phyloP scores from a whole-genome alignment of 73 alveolate species.

The Loxodes magnus region DNA sequence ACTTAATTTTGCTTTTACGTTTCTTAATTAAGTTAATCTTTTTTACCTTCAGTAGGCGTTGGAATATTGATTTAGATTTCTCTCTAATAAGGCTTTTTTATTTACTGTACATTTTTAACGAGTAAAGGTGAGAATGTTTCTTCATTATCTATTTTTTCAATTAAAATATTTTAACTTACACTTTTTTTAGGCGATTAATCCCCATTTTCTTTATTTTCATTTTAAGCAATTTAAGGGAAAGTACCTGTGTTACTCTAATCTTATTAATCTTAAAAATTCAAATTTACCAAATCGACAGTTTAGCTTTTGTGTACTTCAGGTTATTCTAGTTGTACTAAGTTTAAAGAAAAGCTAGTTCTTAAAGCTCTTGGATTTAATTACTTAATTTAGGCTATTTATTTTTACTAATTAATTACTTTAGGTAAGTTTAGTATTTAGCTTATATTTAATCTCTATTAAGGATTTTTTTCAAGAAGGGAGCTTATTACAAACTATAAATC shows the following conservation, averaged over 20 bases:
- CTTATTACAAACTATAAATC: not conserved
- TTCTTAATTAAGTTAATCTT: too few relatives aligned
- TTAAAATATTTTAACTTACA: not conserved
- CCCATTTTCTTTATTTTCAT: not conserved
- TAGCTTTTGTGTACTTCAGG: too few relatives aligned
- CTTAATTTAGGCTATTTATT: too few relatives aligned
- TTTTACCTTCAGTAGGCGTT: conserved; percentile 10
- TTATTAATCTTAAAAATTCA: too few relatives aligned
- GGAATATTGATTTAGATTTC: conserved; percentile 5
- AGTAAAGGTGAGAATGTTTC: not conserved
- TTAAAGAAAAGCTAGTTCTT: too few relatives aligned
- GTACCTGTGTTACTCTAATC: not conserved
- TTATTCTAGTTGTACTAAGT: too few relatives aligned
- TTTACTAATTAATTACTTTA: too few relatives aligned
- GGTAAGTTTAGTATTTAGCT: too few relatives aligned
- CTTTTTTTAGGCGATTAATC: not conserved
- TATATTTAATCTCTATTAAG: too few relatives aligned
- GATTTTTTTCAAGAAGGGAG: not conserved
- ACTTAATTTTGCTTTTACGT: not conserved
- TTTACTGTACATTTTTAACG: not conserved
- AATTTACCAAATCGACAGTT: too few relatives aligned
- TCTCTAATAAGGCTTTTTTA: not conserved
- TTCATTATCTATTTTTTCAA: not conserved
- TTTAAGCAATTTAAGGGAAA: not conserved
- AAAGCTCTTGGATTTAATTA: too few relatives aligned